These are phyloP conservation scores for Gaertneriomyces semiglobifer DNA, from an alignment of 192 early-diverging fungal species.

Conservation along the genomic window DNA sequence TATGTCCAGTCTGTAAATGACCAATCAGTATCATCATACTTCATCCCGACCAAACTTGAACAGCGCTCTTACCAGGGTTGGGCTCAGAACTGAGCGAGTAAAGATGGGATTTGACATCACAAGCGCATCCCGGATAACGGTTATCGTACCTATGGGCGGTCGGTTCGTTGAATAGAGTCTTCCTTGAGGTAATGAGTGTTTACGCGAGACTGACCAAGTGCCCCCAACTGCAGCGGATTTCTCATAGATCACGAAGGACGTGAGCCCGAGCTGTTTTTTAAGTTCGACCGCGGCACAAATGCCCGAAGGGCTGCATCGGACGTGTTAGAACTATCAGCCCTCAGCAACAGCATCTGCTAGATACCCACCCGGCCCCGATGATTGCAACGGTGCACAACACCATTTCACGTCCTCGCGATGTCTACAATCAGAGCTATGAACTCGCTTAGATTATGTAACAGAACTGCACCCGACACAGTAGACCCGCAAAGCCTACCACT, in stretches of 20 bases:
- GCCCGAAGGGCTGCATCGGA: conserved; percentile 19
- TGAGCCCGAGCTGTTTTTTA: conserved; percentile 40
- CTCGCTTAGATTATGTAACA: no score
- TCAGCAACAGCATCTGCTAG: neutral
- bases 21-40: neutral
- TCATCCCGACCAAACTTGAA: neutral
- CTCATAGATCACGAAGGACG: conserved; percentile 43
- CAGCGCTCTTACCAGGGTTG: conserved; percentile 36
- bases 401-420: no score
- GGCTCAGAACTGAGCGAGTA: conserved; percentile 49
- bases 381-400: conserved; percentile 1
- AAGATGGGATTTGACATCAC: conserved; percentile 48
- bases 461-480: no score
- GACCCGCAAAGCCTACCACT: no score
- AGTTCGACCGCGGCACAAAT: conserved; percentile 52
- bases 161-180: neutral
- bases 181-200: neutral
- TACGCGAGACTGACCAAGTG: conserved; percentile 37
- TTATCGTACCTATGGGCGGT: conserved; percentile 28
- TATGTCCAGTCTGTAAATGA: conserved; percentile 39
- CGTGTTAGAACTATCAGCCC: neutral
- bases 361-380: conserved; percentile 18
- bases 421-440: no score
- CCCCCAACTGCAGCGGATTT: conserved; percentile 48
- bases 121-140: conserved; percentile 47